Conservation (phyloP, 345 rosid genomes). For the Melastoma malabathricum region DNA sequence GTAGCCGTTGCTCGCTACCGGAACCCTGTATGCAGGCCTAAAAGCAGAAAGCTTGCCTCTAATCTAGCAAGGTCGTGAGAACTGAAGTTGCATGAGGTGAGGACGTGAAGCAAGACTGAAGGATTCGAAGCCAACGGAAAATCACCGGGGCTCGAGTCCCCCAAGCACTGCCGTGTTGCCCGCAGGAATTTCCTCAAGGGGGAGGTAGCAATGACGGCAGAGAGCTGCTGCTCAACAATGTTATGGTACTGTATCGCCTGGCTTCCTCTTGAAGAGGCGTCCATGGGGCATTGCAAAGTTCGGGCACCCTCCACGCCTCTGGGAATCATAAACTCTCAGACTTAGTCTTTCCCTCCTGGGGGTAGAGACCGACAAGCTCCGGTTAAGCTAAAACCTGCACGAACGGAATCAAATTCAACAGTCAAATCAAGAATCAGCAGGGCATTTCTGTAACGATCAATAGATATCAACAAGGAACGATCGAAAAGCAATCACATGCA, state of each 20-base stretch:
- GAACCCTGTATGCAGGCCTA: constrained; percentile 2
- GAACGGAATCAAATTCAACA: too few species aligned
- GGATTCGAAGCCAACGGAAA: constrained; percentile 95
- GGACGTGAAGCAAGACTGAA: constrained; percentile 84
- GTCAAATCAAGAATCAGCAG: too few species aligned
- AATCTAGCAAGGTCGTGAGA: constrained; percentile 92
- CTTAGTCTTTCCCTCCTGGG: too few species aligned
- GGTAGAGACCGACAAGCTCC: too few species aligned
- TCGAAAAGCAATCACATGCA: too few species aligned
- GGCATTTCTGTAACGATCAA: too few species aligned
- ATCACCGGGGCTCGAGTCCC: constrained; percentile 86
- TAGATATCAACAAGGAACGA: too few species aligned
- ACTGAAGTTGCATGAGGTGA: constrained; percentile 70
- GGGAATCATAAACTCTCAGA: constrained; percentile 5
- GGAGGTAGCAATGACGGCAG: constrained; percentile 33
- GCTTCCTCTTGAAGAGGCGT: constrained; percentile 69
- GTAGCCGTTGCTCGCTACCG: constrained; percentile 31
- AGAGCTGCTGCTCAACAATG: constrained; percentile 59
- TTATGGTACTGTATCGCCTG: constrained; percentile 50
- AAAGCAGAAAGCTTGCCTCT: constrained; percentile 54
- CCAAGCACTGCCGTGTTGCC: constrained; percentile 62
- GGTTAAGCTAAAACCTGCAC: too few species aligned
- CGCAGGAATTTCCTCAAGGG: constrained; percentile 43
- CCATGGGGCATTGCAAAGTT: constrained; percentile 71
- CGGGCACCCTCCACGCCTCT: constrained; percentile 42